Evolutionary conservation across 495 filamentous ascomycete species (phyloP), one percentile per base, ranked within the genome.

Genomic region (Neurospora intermedia): DNA sequence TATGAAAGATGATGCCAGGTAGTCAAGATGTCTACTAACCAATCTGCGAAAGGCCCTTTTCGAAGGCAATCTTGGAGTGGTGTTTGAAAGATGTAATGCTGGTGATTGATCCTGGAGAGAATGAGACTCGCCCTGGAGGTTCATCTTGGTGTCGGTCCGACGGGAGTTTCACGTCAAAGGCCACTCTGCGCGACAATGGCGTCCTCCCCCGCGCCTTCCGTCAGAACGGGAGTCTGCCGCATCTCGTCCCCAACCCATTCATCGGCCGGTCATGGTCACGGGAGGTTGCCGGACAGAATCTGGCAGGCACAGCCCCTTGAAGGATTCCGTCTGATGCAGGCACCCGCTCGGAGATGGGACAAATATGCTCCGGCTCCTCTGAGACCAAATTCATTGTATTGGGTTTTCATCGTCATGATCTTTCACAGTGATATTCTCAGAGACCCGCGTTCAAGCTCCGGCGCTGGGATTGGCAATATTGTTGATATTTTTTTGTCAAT

Each of bases 361-460:
- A 6, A 35, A 66, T 7, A 18, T 66, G 27, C 27, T 31, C 27
- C 27, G 27, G 27, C 1, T 31, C 27, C 27, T 31, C 27, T 31
- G 27, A 31, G 27, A 2, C 0, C 27, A 2, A 31, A 31, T 31
- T 31, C 27, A 31, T 31, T 27, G 27, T 27, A 27, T 71, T 72
- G 73, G 73, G 71, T 73, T 76, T 76, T 76, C 73, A 73, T n/a
- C n/a, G n/a, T n/a, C n/a, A n/a, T n/a, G n/a, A n/a, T 16, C 48
- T 43, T 66, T 38, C 13, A 9, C 13, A 35, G 10, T 40, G 70
- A 43, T 70, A 35, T 38, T 20, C 69, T 73, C 74, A 73, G 75
- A 69, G 75, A 76, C 73, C 73, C 75, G 75, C 73, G 75, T 76
- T 76, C 73, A 71, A 74, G 73, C 73, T 73, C 75, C 75, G 73